Conservation (phyloP, 176 grass and related monocot species). For the Poa annua region DNA sequence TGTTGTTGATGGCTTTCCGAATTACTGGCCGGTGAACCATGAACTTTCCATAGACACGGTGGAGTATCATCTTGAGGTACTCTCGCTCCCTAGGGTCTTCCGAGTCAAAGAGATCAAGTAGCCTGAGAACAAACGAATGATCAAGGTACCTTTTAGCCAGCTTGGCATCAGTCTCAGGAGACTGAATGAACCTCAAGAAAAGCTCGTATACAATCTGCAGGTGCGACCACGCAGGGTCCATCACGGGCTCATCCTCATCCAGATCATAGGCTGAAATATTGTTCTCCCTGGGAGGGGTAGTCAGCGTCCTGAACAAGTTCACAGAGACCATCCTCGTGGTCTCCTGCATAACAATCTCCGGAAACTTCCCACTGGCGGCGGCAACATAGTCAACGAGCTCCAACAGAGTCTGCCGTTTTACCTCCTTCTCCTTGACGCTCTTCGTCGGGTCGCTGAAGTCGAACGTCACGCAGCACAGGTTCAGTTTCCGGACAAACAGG, state of each 20-base stretch:
- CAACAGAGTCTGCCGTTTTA: conserved; percentile 77
- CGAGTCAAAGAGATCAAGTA: conserved; percentile 88
- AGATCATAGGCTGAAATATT: conserved; percentile 68
- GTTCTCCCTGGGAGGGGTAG: conserved; percentile 58
- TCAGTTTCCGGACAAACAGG: conserved; percentile 68
- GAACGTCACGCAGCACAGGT: conserved; percentile 66
- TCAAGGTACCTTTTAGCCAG: conserved; percentile 82
- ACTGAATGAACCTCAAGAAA: conserved; percentile 80
- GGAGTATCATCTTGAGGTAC: conserved; percentile 86
- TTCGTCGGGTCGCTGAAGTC: conserved; percentile 76
- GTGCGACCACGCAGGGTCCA: conserved; percentile 84
- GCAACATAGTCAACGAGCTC: conserved; percentile 76
- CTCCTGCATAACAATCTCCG: conserved; percentile 75
- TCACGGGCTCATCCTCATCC: conserved; percentile 82
- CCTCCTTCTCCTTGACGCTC: conserved; percentile 73
- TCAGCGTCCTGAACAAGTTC: conserved; percentile 71
- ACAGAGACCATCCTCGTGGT: conserved; percentile 62
- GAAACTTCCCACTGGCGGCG: conserved; percentile 54
- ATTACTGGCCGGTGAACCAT: conserved; percentile 89
- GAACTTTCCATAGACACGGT: conserved; percentile 91
- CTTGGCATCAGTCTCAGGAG: conserved; percentile 80
- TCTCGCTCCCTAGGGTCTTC: conserved; percentile 88
- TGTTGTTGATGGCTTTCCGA: conserved; percentile 84
- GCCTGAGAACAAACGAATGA: conserved; percentile 71
- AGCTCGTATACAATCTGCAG: conserved; percentile 89